Conservation (phyloP, 148 eudicot genomes). For the Cornus controversa region DNA sequence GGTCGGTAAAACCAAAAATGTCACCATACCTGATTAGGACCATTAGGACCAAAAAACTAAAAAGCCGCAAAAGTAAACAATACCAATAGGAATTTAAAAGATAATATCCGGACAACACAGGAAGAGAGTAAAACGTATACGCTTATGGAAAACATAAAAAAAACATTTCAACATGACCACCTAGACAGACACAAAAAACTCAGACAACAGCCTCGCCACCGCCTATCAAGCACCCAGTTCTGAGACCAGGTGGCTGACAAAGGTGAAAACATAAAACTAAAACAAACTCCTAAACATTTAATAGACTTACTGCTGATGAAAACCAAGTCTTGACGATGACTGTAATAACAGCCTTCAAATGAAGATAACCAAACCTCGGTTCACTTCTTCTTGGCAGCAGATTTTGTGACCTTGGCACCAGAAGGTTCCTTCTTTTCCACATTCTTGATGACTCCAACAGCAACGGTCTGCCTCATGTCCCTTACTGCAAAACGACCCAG, state of each 20-base stretch:
- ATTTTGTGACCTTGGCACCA: constrained; percentile 39
- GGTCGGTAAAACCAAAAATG: no score
- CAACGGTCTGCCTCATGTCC: constrained; percentile 35
- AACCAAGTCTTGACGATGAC: not conserved
- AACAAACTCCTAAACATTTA: not conserved
- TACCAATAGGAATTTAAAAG: not conserved
- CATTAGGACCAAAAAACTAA: no score
- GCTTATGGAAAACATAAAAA: not conserved
- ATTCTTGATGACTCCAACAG: constrained; percentile 34
- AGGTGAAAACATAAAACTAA: not conserved
- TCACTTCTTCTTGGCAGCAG: constrained; percentile 40
- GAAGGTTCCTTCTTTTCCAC: constrained; percentile 35
- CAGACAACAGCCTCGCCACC: constrained; percentile 17
- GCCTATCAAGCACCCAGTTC: constrained; percentile 35
- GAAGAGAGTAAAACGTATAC: not conserved
- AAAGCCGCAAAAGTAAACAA: not conserved
- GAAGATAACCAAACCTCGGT: not conserved
- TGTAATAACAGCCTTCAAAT: not conserved
- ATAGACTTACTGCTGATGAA: not conserved
- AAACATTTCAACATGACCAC: not conserved
- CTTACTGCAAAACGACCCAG: constrained; percentile 34
- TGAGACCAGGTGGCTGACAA: constrained; percentile 15
- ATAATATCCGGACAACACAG: not conserved
- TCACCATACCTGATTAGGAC: no score
- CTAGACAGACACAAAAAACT: no score